Evolutionary conservation across 2,329 filamentous ascomycete genomes (phyloP).

Genomic region (Penicillium janthinellum): DNA sequence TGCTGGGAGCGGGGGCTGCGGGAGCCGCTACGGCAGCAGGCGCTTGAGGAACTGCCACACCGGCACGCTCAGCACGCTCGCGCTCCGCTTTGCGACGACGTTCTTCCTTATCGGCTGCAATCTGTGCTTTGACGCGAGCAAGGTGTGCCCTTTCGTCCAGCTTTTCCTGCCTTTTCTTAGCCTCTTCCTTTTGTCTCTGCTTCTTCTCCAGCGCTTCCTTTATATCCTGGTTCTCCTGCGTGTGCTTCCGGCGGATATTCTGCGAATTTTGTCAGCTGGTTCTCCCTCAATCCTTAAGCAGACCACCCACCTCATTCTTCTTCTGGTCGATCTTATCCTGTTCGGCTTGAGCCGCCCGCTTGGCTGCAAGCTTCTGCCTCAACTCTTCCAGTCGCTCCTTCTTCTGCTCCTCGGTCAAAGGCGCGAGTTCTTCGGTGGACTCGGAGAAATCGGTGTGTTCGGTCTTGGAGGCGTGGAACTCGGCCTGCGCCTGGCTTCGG

Average conservation of each 20-base stretch:
- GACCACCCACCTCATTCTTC: constrained; percentile 70
- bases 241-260: constrained; percentile 80
- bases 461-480: constrained; percentile 90
- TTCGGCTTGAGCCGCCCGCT: constrained; percentile 67
- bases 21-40: constrained; percentile 48
- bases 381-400: constrained; percentile 76
- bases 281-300: not conserved
- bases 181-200: constrained; percentile 89
- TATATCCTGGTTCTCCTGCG: constrained; percentile 81
- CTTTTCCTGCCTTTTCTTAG: constrained; percentile 85
- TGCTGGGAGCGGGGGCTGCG: constrained; percentile 53
- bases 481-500: constrained; percentile 75
- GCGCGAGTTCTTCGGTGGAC: constrained; percentile 87
- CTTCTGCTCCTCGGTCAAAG: constrained; percentile 90
- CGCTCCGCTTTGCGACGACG: constrained; percentile 80
- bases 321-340: constrained; percentile 80
- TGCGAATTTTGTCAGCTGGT: constrained; percentile 21
- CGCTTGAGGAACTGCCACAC: constrained; percentile 58
- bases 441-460: constrained; percentile 90
- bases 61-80: constrained; percentile 83
- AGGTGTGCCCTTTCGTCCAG: constrained; percentile 80
- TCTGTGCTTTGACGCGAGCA: constrained; percentile 86
- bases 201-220: constrained; percentile 89
- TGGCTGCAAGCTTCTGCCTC: constrained; percentile 69
- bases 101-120: constrained; percentile 91